phyloP scores from a whole-genome alignment of 2,329 filamentous ascomycete genomes.

The Pseudogymnoascus sp. region DNA sequence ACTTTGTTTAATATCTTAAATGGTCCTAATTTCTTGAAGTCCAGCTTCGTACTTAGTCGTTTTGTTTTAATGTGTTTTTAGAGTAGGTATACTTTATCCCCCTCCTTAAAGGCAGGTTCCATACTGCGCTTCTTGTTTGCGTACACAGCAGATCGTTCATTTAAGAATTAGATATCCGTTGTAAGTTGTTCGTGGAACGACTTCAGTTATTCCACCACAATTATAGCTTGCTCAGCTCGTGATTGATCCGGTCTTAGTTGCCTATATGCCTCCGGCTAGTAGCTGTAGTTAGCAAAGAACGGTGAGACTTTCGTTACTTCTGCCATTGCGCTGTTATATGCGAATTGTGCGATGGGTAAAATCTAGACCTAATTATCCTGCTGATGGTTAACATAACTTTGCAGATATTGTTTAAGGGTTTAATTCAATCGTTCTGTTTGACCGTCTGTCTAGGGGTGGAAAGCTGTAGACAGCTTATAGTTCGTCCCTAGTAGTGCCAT shows the following conservation, averaged over 20 bases:
- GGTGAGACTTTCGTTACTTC: no score
- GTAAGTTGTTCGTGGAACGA: background rate
- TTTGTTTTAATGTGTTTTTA: background rate
- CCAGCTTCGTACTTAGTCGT: background rate
- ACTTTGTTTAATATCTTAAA: background rate
- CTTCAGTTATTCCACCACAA: no score
- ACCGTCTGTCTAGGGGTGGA: no score
- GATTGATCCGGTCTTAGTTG: background rate
- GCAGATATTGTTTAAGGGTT: no score
- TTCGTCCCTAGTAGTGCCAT: no score
- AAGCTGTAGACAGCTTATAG: no score
- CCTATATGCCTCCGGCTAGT: background rate
- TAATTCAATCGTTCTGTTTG: no score
- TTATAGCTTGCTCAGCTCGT: no score
- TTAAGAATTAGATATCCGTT: background rate
- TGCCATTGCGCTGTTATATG: no score
- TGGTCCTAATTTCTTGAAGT: background rate
- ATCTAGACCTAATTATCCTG: no score
- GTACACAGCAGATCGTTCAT: background rate
- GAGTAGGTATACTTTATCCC: background rate
- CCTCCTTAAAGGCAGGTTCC: background rate
- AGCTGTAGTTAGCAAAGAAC: conserved; percentile 10
- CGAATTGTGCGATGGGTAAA: no score
- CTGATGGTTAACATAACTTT: no score
- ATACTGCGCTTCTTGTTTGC: background rate